Evolutionary conservation across 2,329 filamentous ascomycete genomes (phyloP).

Genomic region (Ascochyta rabiei): DNA sequence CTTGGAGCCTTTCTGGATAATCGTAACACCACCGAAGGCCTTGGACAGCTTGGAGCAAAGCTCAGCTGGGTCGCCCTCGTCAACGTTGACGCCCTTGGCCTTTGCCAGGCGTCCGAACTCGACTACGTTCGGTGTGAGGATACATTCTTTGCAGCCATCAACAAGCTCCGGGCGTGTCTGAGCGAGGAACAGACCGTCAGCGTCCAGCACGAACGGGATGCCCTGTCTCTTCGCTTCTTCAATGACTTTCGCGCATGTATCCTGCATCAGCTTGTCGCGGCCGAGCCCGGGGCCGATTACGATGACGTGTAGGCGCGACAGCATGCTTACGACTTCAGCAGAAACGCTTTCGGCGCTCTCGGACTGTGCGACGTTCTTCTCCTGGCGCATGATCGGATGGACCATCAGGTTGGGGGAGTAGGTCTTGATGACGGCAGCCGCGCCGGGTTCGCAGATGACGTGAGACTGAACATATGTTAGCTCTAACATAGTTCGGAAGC

Average conservation of each 20-base stretch:
- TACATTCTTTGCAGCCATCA: constrained; percentile 78
- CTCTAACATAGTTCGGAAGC: constrained; percentile 7
- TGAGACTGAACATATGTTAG: constrained; percentile 66
- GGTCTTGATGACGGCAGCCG: constrained; percentile 86
- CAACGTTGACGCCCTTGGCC: constrained; percentile 69
- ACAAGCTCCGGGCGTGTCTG: constrained; percentile 78
- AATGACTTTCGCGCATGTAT: constrained; percentile 80
- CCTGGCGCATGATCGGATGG: constrained; percentile 90
- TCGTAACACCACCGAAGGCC: constrained; percentile 83
- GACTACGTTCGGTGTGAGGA: constrained; percentile 93
- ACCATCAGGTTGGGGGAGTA: constrained; percentile 99
- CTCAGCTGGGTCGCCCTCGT: constrained; percentile 57
- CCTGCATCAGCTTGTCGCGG: constrained; percentile 87
- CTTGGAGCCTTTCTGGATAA: constrained; percentile 84
- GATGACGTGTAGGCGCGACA: constrained; percentile 86
- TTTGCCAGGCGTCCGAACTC: constrained; percentile 87
- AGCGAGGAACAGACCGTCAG: constrained; percentile 83
- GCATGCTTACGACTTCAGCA: constrained; percentile 74
- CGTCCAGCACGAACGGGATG: constrained; percentile 87
- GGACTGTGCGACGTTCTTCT: constrained; percentile 60
- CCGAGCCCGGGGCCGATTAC: constrained; percentile 93
- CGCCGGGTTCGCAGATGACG: constrained; percentile 91
- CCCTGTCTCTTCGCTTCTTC: constrained; percentile 72
- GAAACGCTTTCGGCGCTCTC: constrained; percentile 69
- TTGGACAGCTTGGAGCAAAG: constrained; percentile 73